Evolutionary conservation across 805 yeast genomes (phyloP).

Genomic region (Yarrowia sp.): DNA sequence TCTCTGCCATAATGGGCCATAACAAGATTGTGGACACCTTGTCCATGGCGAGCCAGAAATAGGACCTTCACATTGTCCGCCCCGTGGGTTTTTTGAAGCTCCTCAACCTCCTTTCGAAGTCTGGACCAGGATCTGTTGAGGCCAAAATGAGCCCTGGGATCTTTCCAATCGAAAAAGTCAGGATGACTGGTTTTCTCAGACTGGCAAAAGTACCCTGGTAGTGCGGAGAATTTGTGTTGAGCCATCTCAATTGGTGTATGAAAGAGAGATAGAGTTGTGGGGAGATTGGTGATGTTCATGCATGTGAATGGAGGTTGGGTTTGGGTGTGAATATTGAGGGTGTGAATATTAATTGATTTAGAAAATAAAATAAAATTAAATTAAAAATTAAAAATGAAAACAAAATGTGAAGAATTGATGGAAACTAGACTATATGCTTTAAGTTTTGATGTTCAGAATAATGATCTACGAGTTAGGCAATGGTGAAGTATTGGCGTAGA

Average conservation of each 20-base stretch:
- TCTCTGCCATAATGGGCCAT: conserved; percentile 46
- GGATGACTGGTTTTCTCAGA: conserved; percentile 44
- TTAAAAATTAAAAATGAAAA: too few relatives aligned
- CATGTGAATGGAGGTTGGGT: not conserved
- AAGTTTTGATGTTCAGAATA: too few relatives aligned
- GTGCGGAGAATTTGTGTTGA: conserved; percentile 33
- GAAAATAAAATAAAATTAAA: too few relatives aligned
- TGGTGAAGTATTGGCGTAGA: too few relatives aligned
- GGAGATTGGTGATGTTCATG: not conserved
- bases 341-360: not conserved
- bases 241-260: not conserved
- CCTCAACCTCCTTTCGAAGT: conserved; percentile 35
- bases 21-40: conserved; percentile 52
- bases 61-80: conserved; percentile 44
- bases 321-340: not conserved
- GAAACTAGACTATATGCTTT: too few relatives aligned
- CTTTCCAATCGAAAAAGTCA: conserved; percentile 43
- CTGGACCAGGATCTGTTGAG: conserved; percentile 39
- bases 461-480: too few relatives aligned
- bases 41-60: conserved; percentile 52
- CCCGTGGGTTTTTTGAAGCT: conserved; percentile 37
- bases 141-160: conserved; percentile 44
- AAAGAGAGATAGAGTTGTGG: not conserved
- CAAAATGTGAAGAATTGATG: too few relatives aligned
- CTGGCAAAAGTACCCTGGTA: conserved; percentile 46